Evolutionary conservation across 2,329 filamentous ascomycete genomes (phyloP), one percentile per base, ranked within the genome.

Genomic region (Apiospora pterosperma): DNA sequence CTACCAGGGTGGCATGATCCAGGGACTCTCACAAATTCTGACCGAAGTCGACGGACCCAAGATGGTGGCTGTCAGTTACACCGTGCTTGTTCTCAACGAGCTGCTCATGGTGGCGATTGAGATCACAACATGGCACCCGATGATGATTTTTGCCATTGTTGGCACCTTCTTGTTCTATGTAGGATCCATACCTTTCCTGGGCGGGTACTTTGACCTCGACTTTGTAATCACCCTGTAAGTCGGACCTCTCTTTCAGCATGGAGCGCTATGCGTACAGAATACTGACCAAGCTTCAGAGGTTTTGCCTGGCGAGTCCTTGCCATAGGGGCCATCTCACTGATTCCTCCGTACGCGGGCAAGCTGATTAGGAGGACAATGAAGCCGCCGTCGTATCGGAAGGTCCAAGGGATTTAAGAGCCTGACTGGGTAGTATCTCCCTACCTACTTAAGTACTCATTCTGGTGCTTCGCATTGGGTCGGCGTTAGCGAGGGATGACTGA

Each of bases 51-150:
- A 92, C 69, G 85, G 88, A 1, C 82, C 85, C 14, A 83, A 81
- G 66, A 97, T 99, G 90, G 92, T 98, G 63, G 88, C 92, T 28
- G 92, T 99, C 58, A 93, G 90, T 65, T 99, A 97, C 75, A 96
- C 95, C 0, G 93, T 93, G 0, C 86, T 99, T 2, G 89, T 99
- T 5, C 81, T 98, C 67, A 99, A 98, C 76, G 96, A 99, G 76
- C 85, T 99, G 66, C 86, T 96, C 71, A 99, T 99, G 96, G 96
- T 98, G 2, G 95, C 94, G 4, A 92, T 97, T 65, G 92, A 97
- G 75, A 92, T 99, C 71, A 97, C 93, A 4, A 99, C 96, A 0
- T 99, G 96, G 96, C 96, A 98, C 77, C 91, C 91, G 42, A 84
- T 95, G 67, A 98, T 98, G 94, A 90, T 97, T 63, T 80, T 92